These are phyloP conservation scores for Eucalyptus regnans DNA, from an alignment of 345 rosid genomes.

Conservation along the genomic window DNA sequence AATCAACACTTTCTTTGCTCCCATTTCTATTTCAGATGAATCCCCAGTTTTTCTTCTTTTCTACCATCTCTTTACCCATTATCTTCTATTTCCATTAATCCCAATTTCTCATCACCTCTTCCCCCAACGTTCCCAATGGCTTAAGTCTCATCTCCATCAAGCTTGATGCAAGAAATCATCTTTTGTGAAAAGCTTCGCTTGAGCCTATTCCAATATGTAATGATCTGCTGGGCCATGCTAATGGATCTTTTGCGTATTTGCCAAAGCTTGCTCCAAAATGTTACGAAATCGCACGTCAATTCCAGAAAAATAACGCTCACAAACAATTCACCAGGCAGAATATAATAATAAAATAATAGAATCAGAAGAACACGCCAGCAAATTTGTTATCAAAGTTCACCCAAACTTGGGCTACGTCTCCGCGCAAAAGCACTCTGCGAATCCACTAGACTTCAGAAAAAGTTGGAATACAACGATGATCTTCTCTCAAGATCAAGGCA, in stretches of 20 bases:
- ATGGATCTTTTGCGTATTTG: background rate
- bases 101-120: background rate
- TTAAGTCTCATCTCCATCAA: background rate
- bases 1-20: background rate
- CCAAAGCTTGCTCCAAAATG: background rate
- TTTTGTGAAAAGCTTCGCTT: background rate
- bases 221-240: background rate
- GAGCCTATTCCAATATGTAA: background rate
- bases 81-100: background rate
- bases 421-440: no score
- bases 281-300: no score
- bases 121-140: background rate
- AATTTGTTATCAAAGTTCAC: no score
- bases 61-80: background rate
- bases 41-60: background rate
- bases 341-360: no score
- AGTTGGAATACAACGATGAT: no score
- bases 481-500: no score
- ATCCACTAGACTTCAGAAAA: no score
- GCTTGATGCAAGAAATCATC: background rate
- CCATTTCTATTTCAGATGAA: background rate
- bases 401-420: no score
- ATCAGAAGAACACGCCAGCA: no score
- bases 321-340: no score
- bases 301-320: no score